phyloP scores from a whole-genome alignment of 768 basidiomycete species.

The Dacryopinax spathularia region DNA sequence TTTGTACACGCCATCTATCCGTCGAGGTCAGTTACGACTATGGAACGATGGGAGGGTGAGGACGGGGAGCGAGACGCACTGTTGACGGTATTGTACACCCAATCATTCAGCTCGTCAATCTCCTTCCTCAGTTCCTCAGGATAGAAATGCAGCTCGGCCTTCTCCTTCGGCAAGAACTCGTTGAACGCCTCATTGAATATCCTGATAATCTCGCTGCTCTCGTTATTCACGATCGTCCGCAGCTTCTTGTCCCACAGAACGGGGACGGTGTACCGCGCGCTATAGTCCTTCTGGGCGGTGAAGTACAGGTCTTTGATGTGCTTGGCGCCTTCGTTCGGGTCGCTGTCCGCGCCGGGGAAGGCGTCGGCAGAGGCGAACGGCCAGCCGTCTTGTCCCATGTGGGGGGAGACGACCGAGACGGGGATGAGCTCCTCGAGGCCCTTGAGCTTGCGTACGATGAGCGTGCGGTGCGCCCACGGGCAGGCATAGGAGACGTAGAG shows the following conservation, averaged over 20 bases:
- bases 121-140: slow-evolving; percentile 27
- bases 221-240: slow-evolving; percentile 31
- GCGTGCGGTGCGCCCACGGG: slow-evolving; percentile 74
- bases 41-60: background rate
- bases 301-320: slow-evolving; percentile 29
- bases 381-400: slow-evolving; percentile 11
- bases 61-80: background rate
- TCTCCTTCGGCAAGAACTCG: slow-evolving; percentile 18
- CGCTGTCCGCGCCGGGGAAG: slow-evolving; percentile 22
- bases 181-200: slow-evolving; percentile 28
- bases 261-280: slow-evolving; percentile 21
- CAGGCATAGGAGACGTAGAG: slow-evolving; percentile 10
- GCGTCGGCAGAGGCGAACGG: slow-evolving; percentile 17
- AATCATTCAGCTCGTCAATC: slow-evolving; percentile 31
- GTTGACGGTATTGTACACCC: slow-evolving; percentile 23
- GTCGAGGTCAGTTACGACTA: background rate
- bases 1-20: slow-evolving; percentile 21
- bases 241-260: slow-evolving; percentile 30
- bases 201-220: slow-evolving; percentile 28
- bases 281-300: slow-evolving; percentile 26
- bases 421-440: slow-evolving; percentile 67
- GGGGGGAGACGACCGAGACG: slow-evolving; percentile 6
- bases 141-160: slow-evolving; percentile 25
- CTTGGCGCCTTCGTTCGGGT: slow-evolving; percentile 23
- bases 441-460: slow-evolving; percentile 83